Base-by-base conservation (phyloP, 768 basidiomycete species). In the Serendipita indica region DNA sequence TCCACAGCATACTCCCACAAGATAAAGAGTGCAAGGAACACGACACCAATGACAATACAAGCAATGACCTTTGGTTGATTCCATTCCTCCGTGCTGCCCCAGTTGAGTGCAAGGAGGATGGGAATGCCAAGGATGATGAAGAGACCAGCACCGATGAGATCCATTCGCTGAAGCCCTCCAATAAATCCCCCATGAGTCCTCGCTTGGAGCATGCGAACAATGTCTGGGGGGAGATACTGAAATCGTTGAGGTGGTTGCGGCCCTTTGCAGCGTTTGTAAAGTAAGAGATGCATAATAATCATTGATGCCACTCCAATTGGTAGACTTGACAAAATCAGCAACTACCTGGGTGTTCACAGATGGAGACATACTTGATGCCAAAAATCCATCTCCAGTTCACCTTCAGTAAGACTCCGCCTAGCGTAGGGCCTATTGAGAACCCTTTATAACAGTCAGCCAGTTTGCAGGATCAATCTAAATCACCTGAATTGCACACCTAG, bases 351-450 rank as follows among this genome's bases (percentile, higher is more conserved):
- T 25, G n/a, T n/a, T n/a, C n/a, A 7, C 5, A 2, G 5, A n/a
- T 28, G 39, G 39, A 10, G 4, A 59, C 75, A 61, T 46, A 76
- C 76, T 79, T 79, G 68, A 79, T 78, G 2, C 72, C 78, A 60
- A 79, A 79, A 14, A 79, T 72, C 78, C 77, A 79, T 20, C 78
- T 72, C 65, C 76, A 79, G 54, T 66, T 74, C 5, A 71, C 64
- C 1, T 65, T 61, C 1, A 72, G 65, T 13, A 79, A 65, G 25
- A 61, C 71, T 5, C 77, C 77, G 3, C 74, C 74, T 54, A 77
- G 71, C 39, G 73, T 65, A 0, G 78, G 78, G 1, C 77, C 78
- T 3, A 72, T 56, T 32, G 66, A 67, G 57, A 68, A 79, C 0
- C 77, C 76, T 41, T 75, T 58, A n/a, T n/a, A n/a, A n/a, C n/a